phyloP scores from a whole-genome alignment of 208 protist genomes.

The Wallacemonas collosoma region DNA sequence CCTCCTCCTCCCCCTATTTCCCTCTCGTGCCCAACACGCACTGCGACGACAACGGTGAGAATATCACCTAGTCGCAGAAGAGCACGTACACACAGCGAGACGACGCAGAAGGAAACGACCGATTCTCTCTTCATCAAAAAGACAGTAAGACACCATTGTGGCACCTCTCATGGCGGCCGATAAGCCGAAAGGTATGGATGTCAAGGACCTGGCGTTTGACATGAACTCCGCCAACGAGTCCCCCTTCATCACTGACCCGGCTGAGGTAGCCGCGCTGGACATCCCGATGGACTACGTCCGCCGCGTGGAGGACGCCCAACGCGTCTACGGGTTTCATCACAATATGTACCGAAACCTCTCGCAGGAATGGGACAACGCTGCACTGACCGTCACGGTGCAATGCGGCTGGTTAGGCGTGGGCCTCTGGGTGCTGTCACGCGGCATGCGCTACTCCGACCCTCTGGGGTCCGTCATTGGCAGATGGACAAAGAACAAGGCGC shows the following conservation, averaged over 20 bases:
- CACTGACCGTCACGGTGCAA: slow-evolving; percentile 60
- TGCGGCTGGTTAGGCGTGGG: slow-evolving; percentile 64
- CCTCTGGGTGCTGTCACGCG: slow-evolving; percentile 62
- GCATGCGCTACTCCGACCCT: slow-evolving; percentile 67
- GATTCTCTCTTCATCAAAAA: no score
- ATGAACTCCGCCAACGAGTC: slow-evolving; percentile 40
- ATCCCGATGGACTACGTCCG: slow-evolving; percentile 61
- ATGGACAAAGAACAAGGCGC: slow-evolving; percentile 37
- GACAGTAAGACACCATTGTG: neutral
- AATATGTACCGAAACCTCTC: slow-evolving; percentile 38
- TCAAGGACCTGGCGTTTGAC: slow-evolving; percentile 12
- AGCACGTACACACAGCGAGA: no score
- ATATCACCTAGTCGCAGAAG: no score
- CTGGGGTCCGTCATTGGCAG: slow-evolving; percentile 63
- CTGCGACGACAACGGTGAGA: no score
- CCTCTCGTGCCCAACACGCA: no score
- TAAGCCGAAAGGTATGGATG: slow-evolving; percentile 6
- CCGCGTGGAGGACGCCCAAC: slow-evolving; percentile 72
- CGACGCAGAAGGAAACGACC: no score
- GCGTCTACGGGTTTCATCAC: slow-evolving; percentile 54
- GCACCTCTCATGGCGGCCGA: slow-evolving; percentile 1
- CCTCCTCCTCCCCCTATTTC: no score
- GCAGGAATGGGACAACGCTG: slow-evolving; percentile 34
- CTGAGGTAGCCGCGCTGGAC: slow-evolving; percentile 31
- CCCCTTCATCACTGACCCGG: slow-evolving; percentile 57